Base-by-base conservation (phyloP, 1,284 basidiomycete genomes). In the Heimioporus punctisporus region DNA sequence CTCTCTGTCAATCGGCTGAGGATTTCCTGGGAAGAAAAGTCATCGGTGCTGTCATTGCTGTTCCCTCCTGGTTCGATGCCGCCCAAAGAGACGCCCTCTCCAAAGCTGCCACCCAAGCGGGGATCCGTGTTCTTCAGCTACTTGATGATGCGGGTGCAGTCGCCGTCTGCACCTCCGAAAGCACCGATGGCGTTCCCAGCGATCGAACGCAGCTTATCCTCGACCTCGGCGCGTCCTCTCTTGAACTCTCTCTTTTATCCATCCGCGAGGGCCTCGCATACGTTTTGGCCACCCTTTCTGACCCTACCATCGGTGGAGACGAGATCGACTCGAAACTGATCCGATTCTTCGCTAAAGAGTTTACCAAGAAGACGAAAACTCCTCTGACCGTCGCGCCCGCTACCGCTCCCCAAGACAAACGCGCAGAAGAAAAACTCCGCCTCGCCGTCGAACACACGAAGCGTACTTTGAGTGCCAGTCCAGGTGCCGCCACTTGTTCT, bases 391-490 rank as follows among this genome's bases (percentile, higher is more conserved):
- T 83, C 60, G 78, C 82, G 40, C 86, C 89, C 37, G 74, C 84
- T 21, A 72, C 74, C 7, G 76, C 83, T n/a, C 65, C 77, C 14
- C 74, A 76, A 47, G 92, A 96, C 73, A 84, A 87, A 68, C 92
- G 97, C 24, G 95, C 97, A 6, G 92, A 95, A 70, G 93, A 95
- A 48, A 98, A 97, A 72, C 85, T 99, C 41, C 84, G 92, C 27
- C 86, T 98, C 50, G 95, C 96, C 21, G 86, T 97, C 56, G 96
- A 98, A 72, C 89, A 96, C 71, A 97, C 95, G 41, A 99, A 99
- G 76, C 88, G 95, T 60, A 95, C 95, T 0, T 80, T 99, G 59
- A 90, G 88, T 49, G 97, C 97, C 0, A 92, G 90, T 39, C 83
- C 90, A 17, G 90, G 92, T 42, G 88, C 92, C 6, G 96, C 96